Base-by-base conservation (phyloP, 345 rosid genomes). In the Lepidium aucheri region DNA sequence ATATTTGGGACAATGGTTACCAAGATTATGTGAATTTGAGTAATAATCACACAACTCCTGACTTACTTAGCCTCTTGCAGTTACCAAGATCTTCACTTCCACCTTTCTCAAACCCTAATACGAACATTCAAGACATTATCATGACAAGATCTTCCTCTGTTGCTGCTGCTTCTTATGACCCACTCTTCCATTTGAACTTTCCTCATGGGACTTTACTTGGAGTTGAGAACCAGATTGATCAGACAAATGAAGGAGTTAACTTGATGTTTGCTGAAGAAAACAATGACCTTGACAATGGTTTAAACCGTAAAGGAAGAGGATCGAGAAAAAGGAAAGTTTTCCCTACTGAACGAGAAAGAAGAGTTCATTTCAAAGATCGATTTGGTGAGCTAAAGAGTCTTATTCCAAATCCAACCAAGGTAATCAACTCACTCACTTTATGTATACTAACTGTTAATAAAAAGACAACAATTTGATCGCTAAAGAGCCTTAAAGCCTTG, bases 361-460 rank as follows among this genome's bases (percentile, higher is more conserved):
- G 97, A 73, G 75, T 63, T 32, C 82, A 82, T 14, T 69, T 87
- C 74, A 90, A 84, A 57, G 83, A 78, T 3, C 82, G 79, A 74
- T 90, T 55, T 45, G 46, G 22, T 8, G 85, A 79, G 14, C 72
- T 90, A 47, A 76, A 66, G 72, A 58, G 8, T n/a, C 74, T 87
- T 70, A 75, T 90, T 53, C 97, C 97, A 33, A 83, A 72, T 60
- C 85, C 90, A 9, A 79, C 83, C 52, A 86, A 86, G 90, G 92
- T 86, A 53, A 20, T 13, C 32, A 28, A 18, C 77, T 32, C 35
- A 33, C 47, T 17, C 33, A 38, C 20, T 24, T 12, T 32, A 28
- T 28, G 32, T 28, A 28, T 26, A 26, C 30, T 26, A 24, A 24
- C 26, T 24, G 26, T 5, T 26, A 26, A 26, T 26, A 6, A 5